Base-by-base conservation (phyloP, 2,329 filamentous ascomycete species). In the Cladosporium sphaerospermum region DNA sequence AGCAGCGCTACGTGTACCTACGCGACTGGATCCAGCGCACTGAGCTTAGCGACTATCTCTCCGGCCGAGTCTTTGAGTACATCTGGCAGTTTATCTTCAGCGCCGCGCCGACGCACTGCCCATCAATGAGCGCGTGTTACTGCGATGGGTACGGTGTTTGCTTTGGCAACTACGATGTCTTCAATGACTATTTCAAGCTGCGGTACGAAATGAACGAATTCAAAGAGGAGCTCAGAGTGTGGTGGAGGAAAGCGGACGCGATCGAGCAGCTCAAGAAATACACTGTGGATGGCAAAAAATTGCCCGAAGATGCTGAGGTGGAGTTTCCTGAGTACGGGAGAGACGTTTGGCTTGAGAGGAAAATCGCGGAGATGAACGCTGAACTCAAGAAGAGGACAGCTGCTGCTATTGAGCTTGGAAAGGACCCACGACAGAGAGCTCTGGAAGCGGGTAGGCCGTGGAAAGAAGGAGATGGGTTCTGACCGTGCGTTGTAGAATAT, bases 71-170 rank as follows among this genome's bases (percentile, higher is more conserved):
- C 13, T 84, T 80, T 71, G 82, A 85, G 63, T 84, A 84, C 61
- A 67, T 83, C 1, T 85, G 82, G 82, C 80, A 83, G 55, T 80
- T 76, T 54, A 73, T 84, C 11, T 85, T 84, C 62, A 78, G 79
- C 0, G 78, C 76, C 1, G 56, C 71, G 13, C 69, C 73, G 4
- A 64, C 75, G 9, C 70, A 73, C 49, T 81, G 78, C 59, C 76
- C 77, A 0, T 67, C 69, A 43, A 77, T 82, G 67, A 73, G 78
- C 53, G 66, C 77, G 0, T 85, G 83, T 67, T 82, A 82, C 56
- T 85, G 83, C 62, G 81, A 85, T 55, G 81, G 79, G 5, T 85
- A 78, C 46, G 82, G 83, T 1, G 67, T 80, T 9, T 85, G 83
- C 61, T 84, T 84, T 57, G 78, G 76, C 9, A 73, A 71, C 3